Conservation (phyloP, 169 alveolate species). For the Plasmodium inui region DNA sequence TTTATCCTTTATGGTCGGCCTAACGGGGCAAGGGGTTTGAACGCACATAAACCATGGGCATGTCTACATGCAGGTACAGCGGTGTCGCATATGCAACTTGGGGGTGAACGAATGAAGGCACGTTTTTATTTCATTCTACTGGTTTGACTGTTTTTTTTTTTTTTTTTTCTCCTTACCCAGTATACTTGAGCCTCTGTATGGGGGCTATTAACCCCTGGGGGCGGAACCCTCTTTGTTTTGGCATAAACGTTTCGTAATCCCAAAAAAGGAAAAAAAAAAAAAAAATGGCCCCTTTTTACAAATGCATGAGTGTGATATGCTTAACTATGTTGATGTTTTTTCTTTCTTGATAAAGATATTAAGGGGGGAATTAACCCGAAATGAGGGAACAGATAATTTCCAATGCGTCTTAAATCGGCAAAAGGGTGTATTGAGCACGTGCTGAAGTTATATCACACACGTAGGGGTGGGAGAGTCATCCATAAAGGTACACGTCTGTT, state of each 20-base stretch:
- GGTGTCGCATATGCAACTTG: background rate
- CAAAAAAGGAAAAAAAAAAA: conserved; percentile 6
- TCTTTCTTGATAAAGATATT: background rate
- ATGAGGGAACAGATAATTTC: background rate
- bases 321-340: background rate
- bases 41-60: background rate
- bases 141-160: background rate
- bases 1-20: conserved; percentile 73
- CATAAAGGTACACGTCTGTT: background rate
- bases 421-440: background rate
- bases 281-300: background rate
- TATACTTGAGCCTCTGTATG: conserved; percentile 65
- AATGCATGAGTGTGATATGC: conserved; percentile 8
- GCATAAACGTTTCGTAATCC: conserved; percentile 26
- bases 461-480: background rate
- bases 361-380: background rate
- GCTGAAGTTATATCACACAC: background rate
- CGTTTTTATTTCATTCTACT: background rate
- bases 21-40: background rate
- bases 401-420: background rate
- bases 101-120: background rate
- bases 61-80: background rate
- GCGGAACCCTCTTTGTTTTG: conserved; percentile 76
- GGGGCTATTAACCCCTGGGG: conserved; percentile 78
- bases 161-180: conserved; percentile 60